Conservation (phyloP, 2,329 filamentous ascomycete species). For the Gyromitra esculenta region DNA sequence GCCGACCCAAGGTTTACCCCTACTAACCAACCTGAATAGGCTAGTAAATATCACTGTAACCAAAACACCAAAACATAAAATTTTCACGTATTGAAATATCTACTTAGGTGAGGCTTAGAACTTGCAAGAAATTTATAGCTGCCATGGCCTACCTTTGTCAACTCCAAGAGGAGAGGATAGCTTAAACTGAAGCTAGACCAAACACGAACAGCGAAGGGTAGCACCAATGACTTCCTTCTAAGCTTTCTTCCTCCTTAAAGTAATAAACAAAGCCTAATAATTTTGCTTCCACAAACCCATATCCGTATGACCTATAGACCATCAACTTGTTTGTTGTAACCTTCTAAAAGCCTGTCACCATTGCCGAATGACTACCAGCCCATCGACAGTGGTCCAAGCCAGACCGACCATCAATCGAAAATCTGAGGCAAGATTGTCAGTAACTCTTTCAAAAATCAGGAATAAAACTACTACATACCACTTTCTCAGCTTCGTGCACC, state of each 20-base stretch:
- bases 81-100: too few species aligned
- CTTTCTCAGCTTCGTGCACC: background rate
- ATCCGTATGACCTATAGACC: background rate
- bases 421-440: background rate
- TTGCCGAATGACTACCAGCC: background rate
- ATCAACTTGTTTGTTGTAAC: background rate
- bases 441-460: background rate
- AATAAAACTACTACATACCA: background rate
- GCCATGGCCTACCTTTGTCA: background rate
- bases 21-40: background rate
- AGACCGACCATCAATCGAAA: background rate
- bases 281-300: background rate
- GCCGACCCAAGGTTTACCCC: too few species aligned
- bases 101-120: too few species aligned
- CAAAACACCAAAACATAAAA: too few species aligned
- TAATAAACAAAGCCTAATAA: background rate
- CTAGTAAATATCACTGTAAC: too few species aligned
- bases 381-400: background rate
- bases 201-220: background rate
- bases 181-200: background rate
- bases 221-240: too few species aligned
- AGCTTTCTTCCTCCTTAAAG: background rate
- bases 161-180: background rate
- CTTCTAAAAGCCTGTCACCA: background rate
- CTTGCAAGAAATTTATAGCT: background rate